A percentile compares a stretch with the other conserved stretches of the same genome.
Evolutionary conservation across 441 rosid genomes (phyloP).

Genomic region (Pelargonium australe): DNA sequence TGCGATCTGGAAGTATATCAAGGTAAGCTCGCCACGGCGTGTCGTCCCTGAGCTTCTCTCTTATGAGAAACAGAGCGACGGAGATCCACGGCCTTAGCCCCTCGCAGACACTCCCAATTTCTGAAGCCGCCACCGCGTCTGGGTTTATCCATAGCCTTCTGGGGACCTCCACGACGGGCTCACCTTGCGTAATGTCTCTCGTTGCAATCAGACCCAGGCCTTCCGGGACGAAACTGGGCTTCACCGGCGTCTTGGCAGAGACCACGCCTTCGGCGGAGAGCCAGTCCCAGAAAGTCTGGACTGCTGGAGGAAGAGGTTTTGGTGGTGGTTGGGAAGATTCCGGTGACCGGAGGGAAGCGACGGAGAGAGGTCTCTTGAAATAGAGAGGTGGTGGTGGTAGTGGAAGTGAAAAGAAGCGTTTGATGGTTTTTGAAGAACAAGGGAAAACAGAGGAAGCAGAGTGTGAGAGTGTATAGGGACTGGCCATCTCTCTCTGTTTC

Average conservation of each 20-base stretch:
- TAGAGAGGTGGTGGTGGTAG: background rate
- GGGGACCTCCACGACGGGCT: slow-evolving; percentile 86
- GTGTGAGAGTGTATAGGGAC: slow-evolving; percentile 11
- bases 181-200: slow-evolving; percentile 66
- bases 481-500: slow-evolving; percentile 22
- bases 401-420: slow-evolving; percentile 24
- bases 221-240: slow-evolving; percentile 54
- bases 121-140: slow-evolving; percentile 73
- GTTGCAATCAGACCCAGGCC: slow-evolving; percentile 79
- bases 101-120: slow-evolving; percentile 60
- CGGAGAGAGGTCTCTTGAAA: slow-evolving; percentile 21
- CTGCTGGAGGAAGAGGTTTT: slow-evolving; percentile 25
- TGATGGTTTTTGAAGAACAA: slow-evolving; percentile 25
- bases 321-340: background rate
- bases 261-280: slow-evolving; percentile 54
- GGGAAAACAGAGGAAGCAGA: slow-evolving; percentile 22
- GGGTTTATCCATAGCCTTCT: slow-evolving; percentile 82
- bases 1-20: slow-evolving; percentile 66
- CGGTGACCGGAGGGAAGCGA: slow-evolving; percentile 22
- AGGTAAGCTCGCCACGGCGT: slow-evolving; percentile 77
- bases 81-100: slow-evolving; percentile 86
- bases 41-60: slow-evolving; percentile 58
- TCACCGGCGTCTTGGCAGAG: slow-evolving; percentile 51
- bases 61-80: slow-evolving; percentile 74
- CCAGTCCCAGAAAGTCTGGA: slow-evolving; percentile 81